Evolutionary conservation across 2,329 filamentous ascomycete genomes (phyloP), one percentile per base, ranked within the genome.

Genomic region (Fusarium heterosporum): DNA sequence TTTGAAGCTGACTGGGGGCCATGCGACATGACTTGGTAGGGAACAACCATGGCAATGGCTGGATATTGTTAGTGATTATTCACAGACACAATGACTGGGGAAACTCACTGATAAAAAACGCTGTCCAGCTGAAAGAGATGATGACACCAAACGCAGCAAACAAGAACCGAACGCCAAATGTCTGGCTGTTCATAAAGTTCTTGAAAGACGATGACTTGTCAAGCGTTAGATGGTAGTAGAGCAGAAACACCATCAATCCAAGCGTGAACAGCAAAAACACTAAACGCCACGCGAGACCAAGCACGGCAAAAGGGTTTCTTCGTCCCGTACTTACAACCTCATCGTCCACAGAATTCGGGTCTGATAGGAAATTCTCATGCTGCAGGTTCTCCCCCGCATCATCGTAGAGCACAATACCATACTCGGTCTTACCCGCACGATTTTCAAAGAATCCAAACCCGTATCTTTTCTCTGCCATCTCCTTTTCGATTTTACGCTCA

Each of bases 21-120:
- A 3, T 68, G 43, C 4, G 73, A 68, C 66, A 85, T 79, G 40
- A 80, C 74, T 22, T 78, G 76, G 64, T 81, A 84, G 2, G 83
- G 83, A 14, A 77, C 78, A 36, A 83, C 76, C 50, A 79, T 79
- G 10, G 82, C 79, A 43, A 84, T 77, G 51, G 81, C 83, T 84
- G 14, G 5, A 17, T 11, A 17, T 4, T 8, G 42, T 64, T 52
- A 68, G 60, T 13, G 36, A 41, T 5, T 8, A 0, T 14, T 25
- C 22, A 8, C 4, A 8, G n/a, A 10, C 14, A 4, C 8, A n/a
- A 3, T 2, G 3, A 8, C 2, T 9, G 19, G 2, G 1, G 32
- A 8, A n/a, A 42, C 71, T 61, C 45, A 73, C 72, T 73, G 28
- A 73, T 64, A 17, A 83, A 82, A 29, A 83, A 75, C 0, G 77